Evolutionary conservation across 306 rosid species (phyloP), one percentile per base, ranked within the genome.

Genomic region (Rubus idaeus): DNA sequence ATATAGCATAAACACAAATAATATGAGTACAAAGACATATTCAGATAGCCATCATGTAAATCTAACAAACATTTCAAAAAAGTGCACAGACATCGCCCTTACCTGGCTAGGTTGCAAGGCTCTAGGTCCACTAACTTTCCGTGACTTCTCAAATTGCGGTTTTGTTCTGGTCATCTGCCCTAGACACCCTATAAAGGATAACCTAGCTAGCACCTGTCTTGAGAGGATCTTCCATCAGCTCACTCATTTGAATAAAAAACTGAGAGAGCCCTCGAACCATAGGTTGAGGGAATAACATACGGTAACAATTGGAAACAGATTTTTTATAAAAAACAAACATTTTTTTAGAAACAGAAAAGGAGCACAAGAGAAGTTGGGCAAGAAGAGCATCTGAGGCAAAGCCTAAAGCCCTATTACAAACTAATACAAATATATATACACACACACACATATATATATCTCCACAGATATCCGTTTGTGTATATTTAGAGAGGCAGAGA

Each of bases 71-170:
- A 65, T 65, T 76, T 56, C 21, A 56, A 68, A 35, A 46, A 30
- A 78, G 23, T 60, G 53, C 7, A 69, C 17, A 83, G n/a, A 35
- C 40, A 47, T 69, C 74, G n/a, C 42, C 71, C 80, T 85, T 81
- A 90, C 97, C 96, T 93, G 98, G 81, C 98, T 93, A 78, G 98
- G 98, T 83, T 93, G 98, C 87, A 93, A 88, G 64, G 98, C 94
- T 84, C 98, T 81, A 42, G 98, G 98, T 73, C 97, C 98, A 79
- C 97, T 93, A 21, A 91, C 96, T 89, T 93, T 93, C 79, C 95
- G 84, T 46, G 98, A 92, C 88, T 94, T 94, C 92, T 94, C 97
- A 83, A 94, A 94, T 75, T 94, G 98, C 16, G 98, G 98, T 45
- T 84, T 65, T 66, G 92, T 83, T 88, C 98, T 89, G 35, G 98